Percentiles rank a stretch among this genome's conserved stretches.
These are phyloP conservation scores for Talaromyces sp. DNA, from an alignment of 2,329 filamentous ascomycete genomes.

Conservation along the genomic window DNA sequence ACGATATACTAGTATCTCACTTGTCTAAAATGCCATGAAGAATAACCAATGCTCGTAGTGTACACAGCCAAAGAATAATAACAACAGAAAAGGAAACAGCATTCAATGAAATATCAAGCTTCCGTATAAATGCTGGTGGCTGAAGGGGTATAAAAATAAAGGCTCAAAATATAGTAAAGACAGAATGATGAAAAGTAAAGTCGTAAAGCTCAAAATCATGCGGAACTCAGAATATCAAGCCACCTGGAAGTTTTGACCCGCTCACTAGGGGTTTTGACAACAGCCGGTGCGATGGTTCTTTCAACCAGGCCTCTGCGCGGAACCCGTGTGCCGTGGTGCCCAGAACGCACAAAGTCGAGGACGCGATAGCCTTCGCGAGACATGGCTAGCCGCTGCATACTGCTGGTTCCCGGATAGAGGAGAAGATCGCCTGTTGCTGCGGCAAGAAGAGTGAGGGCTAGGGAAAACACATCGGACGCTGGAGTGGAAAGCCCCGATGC, in stretches of 20 bases:
- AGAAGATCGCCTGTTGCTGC: slow-evolving; percentile 43
- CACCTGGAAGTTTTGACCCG: slow-evolving; percentile 30
- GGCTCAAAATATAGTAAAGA: neutral
- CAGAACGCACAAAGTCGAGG: slow-evolving; percentile 36
- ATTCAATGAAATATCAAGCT: neutral
- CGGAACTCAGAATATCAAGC: slow-evolving; percentile 15
- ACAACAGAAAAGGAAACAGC: neutral
- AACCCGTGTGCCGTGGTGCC: slow-evolving; percentile 33
- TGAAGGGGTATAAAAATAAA: slow-evolving; percentile 3
- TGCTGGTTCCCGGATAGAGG: slow-evolving; percentile 36
- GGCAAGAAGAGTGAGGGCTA: slow-evolving; percentile 42
- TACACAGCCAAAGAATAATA: neutral
- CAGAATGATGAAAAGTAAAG: neutral
- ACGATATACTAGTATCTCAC: neutral
- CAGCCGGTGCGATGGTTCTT: slow-evolving; percentile 32
- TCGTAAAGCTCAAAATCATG: neutral
- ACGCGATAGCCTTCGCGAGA: slow-evolving; percentile 41
- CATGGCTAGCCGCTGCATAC: slow-evolving; percentile 40
- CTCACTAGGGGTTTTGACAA: slow-evolving; percentile 33
- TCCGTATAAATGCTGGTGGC: neutral
- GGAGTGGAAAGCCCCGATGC: slow-evolving; percentile 31
- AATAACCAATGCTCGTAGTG: neutral
- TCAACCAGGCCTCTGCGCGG: slow-evolving; percentile 39
- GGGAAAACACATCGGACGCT: slow-evolving; percentile 42
- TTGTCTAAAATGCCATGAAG: neutral